Conservation (phyloP, 2,329 filamentous ascomycete genomes). For the Epichloe sp. region DNA sequence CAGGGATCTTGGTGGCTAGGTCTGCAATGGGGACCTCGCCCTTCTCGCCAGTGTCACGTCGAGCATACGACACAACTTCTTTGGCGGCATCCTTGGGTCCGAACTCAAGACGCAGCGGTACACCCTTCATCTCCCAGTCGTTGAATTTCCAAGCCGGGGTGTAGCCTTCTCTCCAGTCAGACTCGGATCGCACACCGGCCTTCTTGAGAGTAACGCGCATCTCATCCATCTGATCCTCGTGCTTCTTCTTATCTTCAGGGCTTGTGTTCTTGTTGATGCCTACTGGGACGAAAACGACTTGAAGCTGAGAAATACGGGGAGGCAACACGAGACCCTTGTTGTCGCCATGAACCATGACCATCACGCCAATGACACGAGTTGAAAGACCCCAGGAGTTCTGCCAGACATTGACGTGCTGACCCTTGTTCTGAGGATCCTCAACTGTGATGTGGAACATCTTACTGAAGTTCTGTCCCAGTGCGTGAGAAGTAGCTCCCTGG, state of each 20-base stretch:
- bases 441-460: constrained; percentile 99
- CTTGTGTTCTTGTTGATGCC: constrained; percentile 82
- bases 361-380: constrained; percentile 92
- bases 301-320: constrained; percentile 75
- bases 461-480: constrained; percentile 92
- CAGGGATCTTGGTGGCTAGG: constrained; percentile 59
- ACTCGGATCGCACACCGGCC: constrained; percentile 63
- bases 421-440: constrained; percentile 76
- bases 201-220: constrained; percentile 57
- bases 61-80: constrained; percentile 69
- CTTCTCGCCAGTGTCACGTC: constrained; percentile 81
- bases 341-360: constrained; percentile 97
- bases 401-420: constrained; percentile 77
- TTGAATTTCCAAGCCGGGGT: constrained; percentile 97
- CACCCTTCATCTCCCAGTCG: constrained; percentile 94
- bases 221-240: constrained; percentile 62
- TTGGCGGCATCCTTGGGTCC: constrained; percentile 88
- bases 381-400: constrained; percentile 99
- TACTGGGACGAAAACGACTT: constrained; percentile 80
- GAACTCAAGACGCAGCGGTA: constrained; percentile 87
- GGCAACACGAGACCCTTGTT: constrained; percentile 91
- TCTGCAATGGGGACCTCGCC: constrained; percentile 63
- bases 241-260: constrained; percentile 62
- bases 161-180: constrained; percentile 82
- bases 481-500: constrained; percentile 90